Evolutionary conservation across 495 filamentous ascomycete species (phyloP).

Genomic region (Neurospora sp.): DNA sequence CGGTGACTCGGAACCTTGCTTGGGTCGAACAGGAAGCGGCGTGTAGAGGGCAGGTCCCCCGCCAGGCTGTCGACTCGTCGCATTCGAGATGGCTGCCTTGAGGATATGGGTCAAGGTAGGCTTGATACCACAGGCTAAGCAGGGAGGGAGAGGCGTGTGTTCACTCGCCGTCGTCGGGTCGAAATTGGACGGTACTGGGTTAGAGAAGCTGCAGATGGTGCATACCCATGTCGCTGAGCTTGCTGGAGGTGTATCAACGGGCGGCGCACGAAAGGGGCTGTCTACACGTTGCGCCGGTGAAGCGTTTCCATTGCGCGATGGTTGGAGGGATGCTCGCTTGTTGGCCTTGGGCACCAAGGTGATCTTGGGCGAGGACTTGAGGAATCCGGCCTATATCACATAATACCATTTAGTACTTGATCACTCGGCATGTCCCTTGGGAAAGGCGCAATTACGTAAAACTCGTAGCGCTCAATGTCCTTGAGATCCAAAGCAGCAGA

Average conservation of each 20-base stretch:
- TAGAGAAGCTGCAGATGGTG: constrained; percentile 95
- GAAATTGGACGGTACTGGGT: constrained; percentile 87
- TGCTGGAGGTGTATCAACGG: constrained; percentile 35
- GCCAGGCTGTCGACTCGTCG: constrained; percentile 39
- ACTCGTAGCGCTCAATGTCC: constrained; percentile 82
- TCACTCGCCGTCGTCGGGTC: constrained; percentile 67
- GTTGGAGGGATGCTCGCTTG: constrained; percentile 44
- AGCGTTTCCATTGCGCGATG: constrained; percentile 30
- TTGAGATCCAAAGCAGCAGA: constrained; percentile 82
- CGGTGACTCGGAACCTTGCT: constrained; percentile 9
- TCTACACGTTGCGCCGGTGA: constrained; percentile 41
- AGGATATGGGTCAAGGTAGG: constrained; percentile 70
- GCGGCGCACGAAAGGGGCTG: constrained; percentile 38
- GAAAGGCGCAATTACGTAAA: constrained; percentile 51
- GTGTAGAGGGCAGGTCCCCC: constrained; percentile 14
- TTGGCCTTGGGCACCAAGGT: constrained; percentile 69
- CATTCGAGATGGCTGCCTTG: constrained; percentile 72
- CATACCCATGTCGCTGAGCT: constrained; percentile 90
- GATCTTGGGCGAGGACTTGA: constrained; percentile 92
- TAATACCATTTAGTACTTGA: background rate
- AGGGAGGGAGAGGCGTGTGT: constrained; percentile 71
- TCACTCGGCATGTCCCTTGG: background rate
- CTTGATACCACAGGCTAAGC: constrained; percentile 88
- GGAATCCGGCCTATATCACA: constrained; percentile 63
- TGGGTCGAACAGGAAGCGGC: constrained; percentile 18